Base-by-base conservation (phyloP, 257 asterid genomes). In the Apocynum venetum region DNA sequence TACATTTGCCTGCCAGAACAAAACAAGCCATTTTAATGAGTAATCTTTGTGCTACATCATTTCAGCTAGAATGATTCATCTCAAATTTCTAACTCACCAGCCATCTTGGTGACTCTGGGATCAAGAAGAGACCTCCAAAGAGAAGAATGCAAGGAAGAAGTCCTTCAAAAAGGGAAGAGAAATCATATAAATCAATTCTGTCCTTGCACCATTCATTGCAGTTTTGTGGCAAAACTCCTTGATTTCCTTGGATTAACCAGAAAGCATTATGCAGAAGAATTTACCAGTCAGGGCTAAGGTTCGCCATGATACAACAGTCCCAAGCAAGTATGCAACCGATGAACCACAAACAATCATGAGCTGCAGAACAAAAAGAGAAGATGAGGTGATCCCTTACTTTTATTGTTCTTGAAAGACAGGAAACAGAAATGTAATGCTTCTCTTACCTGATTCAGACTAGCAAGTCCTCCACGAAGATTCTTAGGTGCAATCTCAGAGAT, bases 51-150 rank as follows among this genome's bases (percentile, higher is more conserved):
- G 40, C 41, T 72, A 51, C 3, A 49, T 14, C 6, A 70, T 11
- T 46, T 19, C 64, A 15, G 71, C 11, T 52, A 35, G 17, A 61
- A 6, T 40, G 64, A 12, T 76, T 61, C 13, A 41, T 36, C 3
- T 49, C 5, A 59, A 31, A 68, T 79, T 77, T 41, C 77, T 81
- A 71, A 47, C 90, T 86, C 75, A 94, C 98, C 94, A 94, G 97
- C 98, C 98, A 92, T 84, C 97, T 86, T 25, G 98, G 98, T 19
- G 98, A 94, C 82, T 94, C 98, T 0, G 98, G 98, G 83, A 92
- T 86, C 82, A 91, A 91, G 78, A 86, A 84, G 8, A 92, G 83
- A 71, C 98, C 97, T 41, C 86, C 84, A 20, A 94, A 85, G 76
- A 89, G 84, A 51, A 94, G 25, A 76, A 84, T 25, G 74, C 98